Evolutionary conservation across 805 yeast genomes (phyloP).

Genomic region (Saccharomycopsis olivae): DNA sequence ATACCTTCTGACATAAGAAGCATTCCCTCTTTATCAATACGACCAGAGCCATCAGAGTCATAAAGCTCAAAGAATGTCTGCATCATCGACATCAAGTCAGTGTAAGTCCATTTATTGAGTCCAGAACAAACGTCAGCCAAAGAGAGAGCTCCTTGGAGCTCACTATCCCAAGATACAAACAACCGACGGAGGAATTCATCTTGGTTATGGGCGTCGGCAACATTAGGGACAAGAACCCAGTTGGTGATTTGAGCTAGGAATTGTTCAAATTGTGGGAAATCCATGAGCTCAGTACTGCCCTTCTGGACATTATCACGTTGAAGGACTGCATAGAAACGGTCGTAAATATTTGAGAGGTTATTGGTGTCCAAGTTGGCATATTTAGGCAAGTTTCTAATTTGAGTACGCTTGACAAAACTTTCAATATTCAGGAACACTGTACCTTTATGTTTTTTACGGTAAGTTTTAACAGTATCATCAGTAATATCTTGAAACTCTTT

Average conservation of each 20-base stretch:
- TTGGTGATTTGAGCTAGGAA: conserved; percentile 75
- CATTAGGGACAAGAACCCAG: conserved; percentile 44
- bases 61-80: conserved; percentile 73
- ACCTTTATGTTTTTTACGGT: conserved; percentile 60
- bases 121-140: conserved; percentile 67
- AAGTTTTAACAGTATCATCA: conserved; percentile 60
- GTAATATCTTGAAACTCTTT: conserved; percentile 77
- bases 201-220: conserved; percentile 29
- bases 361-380: conserved; percentile 47
- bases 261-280: conserved; percentile 53
- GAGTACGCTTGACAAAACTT: conserved; percentile 83
- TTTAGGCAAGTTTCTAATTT: conserved; percentile 75
- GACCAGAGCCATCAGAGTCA: conserved; percentile 48
- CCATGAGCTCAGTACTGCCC: conserved; percentile 45
- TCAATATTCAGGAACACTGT: conserved; percentile 81
- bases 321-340: conserved; percentile 69
- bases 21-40: conserved; percentile 67
- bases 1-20: conserved; percentile 81
- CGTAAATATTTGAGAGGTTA: conserved; percentile 66
- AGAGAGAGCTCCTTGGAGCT: conserved; percentile 42
- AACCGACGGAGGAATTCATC: conserved; percentile 49
- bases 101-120: conserved; percentile 53
- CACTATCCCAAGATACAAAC: conserved; percentile 63
- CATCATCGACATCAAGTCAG: conserved; percentile 69
- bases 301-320: conserved; percentile 43